Evolutionary conservation across 176 grass and related monocot species (phyloP).

Genomic region (Thinopyrum elongatum): DNA sequence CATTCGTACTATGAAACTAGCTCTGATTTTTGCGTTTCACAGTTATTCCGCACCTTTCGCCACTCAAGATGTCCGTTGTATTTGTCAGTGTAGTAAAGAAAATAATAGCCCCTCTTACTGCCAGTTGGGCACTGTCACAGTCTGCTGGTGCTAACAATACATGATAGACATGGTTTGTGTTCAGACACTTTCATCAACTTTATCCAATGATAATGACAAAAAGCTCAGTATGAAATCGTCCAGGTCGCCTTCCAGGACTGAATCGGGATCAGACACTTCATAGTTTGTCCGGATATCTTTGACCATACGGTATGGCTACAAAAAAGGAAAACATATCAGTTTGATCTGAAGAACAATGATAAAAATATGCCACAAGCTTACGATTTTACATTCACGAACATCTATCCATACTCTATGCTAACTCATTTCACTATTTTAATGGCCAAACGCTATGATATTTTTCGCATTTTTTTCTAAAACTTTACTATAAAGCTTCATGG

Average conservation of each 20-base stretch:
- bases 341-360: neutral
- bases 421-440: slow-evolving; percentile 2
- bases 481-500: neutral
- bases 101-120: neutral
- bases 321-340: neutral
- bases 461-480: neutral
- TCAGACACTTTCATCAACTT: slow-evolving; percentile 57
- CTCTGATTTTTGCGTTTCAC: neutral
- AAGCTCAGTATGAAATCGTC: slow-evolving; percentile 90
- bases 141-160: neutral
- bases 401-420: neutral
- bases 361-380: neutral
- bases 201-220: slow-evolving; percentile 70
- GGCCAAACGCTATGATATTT: neutral
- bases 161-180: slow-evolving; percentile 6
- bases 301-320: slow-evolving; percentile 92
- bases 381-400: neutral
- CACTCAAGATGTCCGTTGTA: neutral
- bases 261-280: slow-evolving; percentile 92
- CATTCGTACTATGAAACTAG: neutral
- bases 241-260: slow-evolving; percentile 73
- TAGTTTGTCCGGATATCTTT: slow-evolving; percentile 96
- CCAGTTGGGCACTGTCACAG: neutral
- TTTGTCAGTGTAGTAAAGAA: slow-evolving; percentile 12
- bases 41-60: neutral